phyloP scores from a whole-genome alignment of 2,329 filamentous ascomycete genomes.

The Pseudocercospora eumusae region DNA sequence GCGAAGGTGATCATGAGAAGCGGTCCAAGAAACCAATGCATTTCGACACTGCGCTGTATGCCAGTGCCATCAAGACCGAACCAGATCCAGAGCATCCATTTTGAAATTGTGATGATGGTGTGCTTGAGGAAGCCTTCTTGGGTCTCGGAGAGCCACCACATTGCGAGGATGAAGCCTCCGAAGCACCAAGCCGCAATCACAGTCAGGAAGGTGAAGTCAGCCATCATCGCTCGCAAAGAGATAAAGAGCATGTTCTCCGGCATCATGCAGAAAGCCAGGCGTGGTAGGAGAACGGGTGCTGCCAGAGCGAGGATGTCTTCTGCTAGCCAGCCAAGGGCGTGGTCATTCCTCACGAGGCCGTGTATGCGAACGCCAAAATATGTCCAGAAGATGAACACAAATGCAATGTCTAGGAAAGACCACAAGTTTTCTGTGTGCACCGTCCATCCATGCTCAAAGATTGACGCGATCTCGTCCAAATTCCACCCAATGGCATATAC shows the following conservation, averaged over 20 bases:
- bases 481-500: slow-evolving; percentile 78
- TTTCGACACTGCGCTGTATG: slow-evolving; percentile 62
- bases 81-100: slow-evolving; percentile 95
- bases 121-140: slow-evolving; percentile 42
- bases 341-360: slow-evolving; percentile 56
- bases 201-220: slow-evolving; percentile 77
- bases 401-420: slow-evolving; percentile 82
- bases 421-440: slow-evolving; percentile 87
- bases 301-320: slow-evolving; percentile 78
- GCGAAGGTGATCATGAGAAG: slow-evolving; percentile 80
- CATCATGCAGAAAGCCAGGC: slow-evolving; percentile 78
- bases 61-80: slow-evolving; percentile 75
- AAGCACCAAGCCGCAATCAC: slow-evolving; percentile 80
- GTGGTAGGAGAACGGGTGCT: slow-evolving; percentile 74
- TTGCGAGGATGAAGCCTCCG: slow-evolving; percentile 74
- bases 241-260: slow-evolving; percentile 84
- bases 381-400: slow-evolving; percentile 67
- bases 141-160: slow-evolving; percentile 74
- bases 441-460: slow-evolving; percentile 73
- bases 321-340: slow-evolving; percentile 47
- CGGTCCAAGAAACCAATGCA: slow-evolving; percentile 78
- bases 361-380: slow-evolving; percentile 70
- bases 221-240: slow-evolving; percentile 79
- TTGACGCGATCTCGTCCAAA: slow-evolving; percentile 74
- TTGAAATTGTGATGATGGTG: slow-evolving; percentile 67